Conservation (phyloP, 2,329 filamentous ascomycete species). For the Aspergillus persii region DNA sequence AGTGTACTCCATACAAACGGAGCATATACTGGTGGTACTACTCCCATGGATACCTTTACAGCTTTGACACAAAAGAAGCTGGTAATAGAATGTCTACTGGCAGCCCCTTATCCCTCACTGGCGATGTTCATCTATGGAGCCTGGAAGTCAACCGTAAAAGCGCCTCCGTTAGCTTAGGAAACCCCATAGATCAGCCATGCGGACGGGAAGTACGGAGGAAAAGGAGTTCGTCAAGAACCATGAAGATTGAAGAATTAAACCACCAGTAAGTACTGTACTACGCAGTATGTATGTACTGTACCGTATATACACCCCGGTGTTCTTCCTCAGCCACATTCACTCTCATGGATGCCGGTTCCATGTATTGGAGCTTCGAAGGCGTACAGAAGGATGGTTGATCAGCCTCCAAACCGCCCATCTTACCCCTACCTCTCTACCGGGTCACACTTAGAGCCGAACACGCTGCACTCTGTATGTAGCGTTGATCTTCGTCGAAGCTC, state of each 20-base stretch:
- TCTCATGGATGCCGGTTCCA: not conserved
- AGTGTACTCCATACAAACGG: too few relatives aligned
- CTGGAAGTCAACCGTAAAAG: not conserved
- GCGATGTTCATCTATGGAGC: not conserved
- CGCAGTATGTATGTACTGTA: too few relatives aligned
- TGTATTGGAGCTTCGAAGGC: not conserved
- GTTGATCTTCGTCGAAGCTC: not conserved
- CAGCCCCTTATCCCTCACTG: not conserved
- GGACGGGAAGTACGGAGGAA: not conserved
- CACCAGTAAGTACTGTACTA: not conserved
- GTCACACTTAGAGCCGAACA: not conserved
- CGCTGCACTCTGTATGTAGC: not conserved
- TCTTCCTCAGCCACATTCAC: too few relatives aligned
- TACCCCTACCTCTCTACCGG: not conserved
- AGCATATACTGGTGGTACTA: too few relatives aligned
- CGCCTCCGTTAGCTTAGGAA: not conserved
- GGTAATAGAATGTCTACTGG: too few relatives aligned
- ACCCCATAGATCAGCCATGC: slow-evolving; percentile 1
- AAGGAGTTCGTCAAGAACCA: not conserved
- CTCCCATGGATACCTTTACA: too few relatives aligned
- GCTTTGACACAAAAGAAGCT: too few relatives aligned
- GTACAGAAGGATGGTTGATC: not conserved
- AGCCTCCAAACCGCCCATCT: not conserved
- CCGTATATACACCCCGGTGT: too few relatives aligned
- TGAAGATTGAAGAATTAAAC: not conserved